A percentile compares a stretch with the other conserved stretches of the same genome.
phyloP scores from a whole-genome alignment of 352 stramenopile species.

The Globisporangium irregulare region DNA sequence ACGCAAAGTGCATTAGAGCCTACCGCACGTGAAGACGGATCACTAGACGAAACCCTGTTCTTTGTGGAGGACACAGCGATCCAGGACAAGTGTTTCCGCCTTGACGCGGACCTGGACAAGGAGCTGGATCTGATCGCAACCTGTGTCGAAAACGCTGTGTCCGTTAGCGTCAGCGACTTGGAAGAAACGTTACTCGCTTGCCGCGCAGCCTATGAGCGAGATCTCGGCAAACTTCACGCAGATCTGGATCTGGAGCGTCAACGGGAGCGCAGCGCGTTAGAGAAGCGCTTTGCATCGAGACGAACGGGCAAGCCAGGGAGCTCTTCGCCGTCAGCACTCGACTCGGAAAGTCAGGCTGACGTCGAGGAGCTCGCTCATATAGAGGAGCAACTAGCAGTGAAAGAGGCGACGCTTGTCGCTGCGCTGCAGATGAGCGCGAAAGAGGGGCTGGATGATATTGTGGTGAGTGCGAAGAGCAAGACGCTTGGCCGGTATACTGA shows the following conservation, averaged over 20 bases:
- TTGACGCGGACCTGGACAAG: constrained; percentile 4
- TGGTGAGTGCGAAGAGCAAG: neutral
- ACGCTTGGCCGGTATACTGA: neutral
- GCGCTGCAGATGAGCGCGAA: constrained; percentile 6
- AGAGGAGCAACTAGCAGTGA: neutral
- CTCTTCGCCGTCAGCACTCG: neutral
- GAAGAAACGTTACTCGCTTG: neutral
- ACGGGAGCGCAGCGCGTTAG: neutral
- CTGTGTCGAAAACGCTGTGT: neutral
- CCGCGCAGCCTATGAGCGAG: neutral
- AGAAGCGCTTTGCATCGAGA: neutral
- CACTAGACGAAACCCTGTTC: neutral
- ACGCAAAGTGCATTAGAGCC: neutral
- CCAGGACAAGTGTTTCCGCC: neutral
- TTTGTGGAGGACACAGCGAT: neutral
- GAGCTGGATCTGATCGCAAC: constrained; percentile 6
- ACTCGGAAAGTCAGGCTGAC: neutral
- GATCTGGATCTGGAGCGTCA: neutral
- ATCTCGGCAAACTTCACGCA: neutral
- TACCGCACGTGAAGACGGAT: neutral
- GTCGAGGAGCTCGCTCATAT: neutral
- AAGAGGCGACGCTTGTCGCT: neutral
- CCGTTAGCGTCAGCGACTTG: neutral
- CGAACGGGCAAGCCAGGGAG: neutral
- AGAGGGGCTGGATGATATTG: neutral